Evolutionary conservation across 2,329 filamentous ascomycete species (phyloP).

Genomic region (Neofusicoccum cordaticola): DNA sequence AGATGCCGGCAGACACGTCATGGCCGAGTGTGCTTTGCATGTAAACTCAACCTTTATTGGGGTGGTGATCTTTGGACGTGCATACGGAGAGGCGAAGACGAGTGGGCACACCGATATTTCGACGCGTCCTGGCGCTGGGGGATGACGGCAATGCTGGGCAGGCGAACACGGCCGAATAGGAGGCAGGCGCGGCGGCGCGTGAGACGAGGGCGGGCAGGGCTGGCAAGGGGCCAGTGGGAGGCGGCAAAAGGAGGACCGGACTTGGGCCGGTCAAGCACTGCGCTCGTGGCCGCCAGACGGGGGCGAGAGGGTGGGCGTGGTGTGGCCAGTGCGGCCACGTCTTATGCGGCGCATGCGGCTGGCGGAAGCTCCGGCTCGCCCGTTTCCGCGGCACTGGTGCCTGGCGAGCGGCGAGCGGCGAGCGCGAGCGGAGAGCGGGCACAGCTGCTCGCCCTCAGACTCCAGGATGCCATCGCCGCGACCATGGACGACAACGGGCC

Average conservation of each 20-base stretch:
- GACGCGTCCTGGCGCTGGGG: background rate
- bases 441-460: background rate
- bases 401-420: background rate
- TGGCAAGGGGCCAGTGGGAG: background rate
- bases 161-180: background rate
- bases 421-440: background rate
- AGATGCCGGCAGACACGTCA: conserved; percentile 13
- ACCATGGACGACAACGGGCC: background rate
- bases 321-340: background rate
- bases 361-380: background rate
- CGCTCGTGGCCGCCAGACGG: background rate
- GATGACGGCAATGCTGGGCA: background rate
- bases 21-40: background rate
- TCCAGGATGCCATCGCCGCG: background rate
- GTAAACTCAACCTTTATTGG: background rate
- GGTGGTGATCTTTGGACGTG: conserved; percentile 10
- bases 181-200: background rate
- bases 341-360: background rate
- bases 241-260: background rate
- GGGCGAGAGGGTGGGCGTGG: background rate
- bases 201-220: background rate
- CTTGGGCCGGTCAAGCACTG: background rate
- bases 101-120: conserved; percentile 4
- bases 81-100: conserved; percentile 1
- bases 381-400: background rate